Percentiles rank a stretch among this genome's conserved stretches.
Evolutionary conservation across 805 yeast species (phyloP).

Genomic region (Candida parachauliodes): DNA sequence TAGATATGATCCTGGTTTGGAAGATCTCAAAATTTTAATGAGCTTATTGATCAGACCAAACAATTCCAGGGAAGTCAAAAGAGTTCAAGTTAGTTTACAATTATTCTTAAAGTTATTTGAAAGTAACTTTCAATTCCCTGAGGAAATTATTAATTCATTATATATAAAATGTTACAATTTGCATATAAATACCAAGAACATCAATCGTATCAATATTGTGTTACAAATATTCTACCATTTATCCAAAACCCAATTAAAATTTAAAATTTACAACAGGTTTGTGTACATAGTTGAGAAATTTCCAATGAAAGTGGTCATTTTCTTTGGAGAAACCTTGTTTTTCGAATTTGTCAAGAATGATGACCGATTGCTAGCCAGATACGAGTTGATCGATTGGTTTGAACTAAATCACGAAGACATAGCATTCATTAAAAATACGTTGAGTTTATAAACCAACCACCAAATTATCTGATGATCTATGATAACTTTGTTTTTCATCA

Average conservation of each 20-base stretch:
- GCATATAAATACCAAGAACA: conserved; percentile 47
- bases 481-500: conserved; percentile 17
- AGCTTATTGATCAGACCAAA: conserved; percentile 16
- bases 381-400: conserved; percentile 7
- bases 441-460: conserved; percentile 16
- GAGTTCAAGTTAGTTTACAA: conserved; percentile 21
- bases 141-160: conserved; percentile 29
- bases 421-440: background rate
- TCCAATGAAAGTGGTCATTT: conserved; percentile 25
- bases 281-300: conserved; percentile 30
- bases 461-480: conserved; percentile 25
- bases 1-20: conserved; percentile 19
- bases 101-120: conserved; percentile 40
- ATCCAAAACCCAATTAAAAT: conserved; percentile 12
- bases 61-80: conserved; percentile 15
- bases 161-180: conserved; percentile 52
- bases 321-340: conserved; percentile 39
- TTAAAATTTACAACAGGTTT: conserved; percentile 15
- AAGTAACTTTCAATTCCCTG: conserved; percentile 29
- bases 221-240: conserved; percentile 44
- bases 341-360: conserved; percentile 24
- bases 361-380: conserved; percentile 44
- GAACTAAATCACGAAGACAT: conserved; percentile 4
- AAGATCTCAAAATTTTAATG: conserved; percentile 12
- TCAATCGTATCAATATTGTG: conserved; percentile 34